A percentile compares a stretch with the other conserved stretches of the same genome.
These are phyloP conservation scores for Amanita muscaria DNA, from an alignment of 768 basidiomycete genomes.

Conservation along the genomic window DNA sequence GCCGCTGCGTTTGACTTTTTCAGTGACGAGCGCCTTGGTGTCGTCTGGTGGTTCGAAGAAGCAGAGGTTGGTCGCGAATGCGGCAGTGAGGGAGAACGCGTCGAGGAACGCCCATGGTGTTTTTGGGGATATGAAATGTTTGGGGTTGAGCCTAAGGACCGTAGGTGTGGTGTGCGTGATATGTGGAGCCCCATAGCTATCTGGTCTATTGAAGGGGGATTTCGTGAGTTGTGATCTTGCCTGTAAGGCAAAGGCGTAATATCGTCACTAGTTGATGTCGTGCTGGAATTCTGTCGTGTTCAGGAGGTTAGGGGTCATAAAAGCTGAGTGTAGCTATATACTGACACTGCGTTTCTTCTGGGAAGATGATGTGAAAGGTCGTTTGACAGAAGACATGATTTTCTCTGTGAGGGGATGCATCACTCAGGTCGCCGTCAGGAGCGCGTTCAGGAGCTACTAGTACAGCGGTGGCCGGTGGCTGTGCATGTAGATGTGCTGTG, in stretches of 20 bases:
- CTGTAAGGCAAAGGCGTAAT: slow-evolving; percentile 13
- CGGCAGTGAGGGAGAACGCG: slow-evolving; percentile 17
- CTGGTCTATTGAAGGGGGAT: slow-evolving; percentile 45
- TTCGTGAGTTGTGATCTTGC: slow-evolving; percentile 21
- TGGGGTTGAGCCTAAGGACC: slow-evolving; percentile 27
- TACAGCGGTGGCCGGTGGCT: slow-evolving; percentile 1
- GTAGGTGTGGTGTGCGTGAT: slow-evolving; percentile 67
- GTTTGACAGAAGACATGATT: slow-evolving; percentile 7
- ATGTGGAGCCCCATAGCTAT: slow-evolving; percentile 77
- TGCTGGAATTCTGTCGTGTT: neutral
- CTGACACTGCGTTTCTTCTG: slow-evolving; percentile 17
- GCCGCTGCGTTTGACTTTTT: slow-evolving; percentile 40
- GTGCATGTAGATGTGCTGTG: neutral
- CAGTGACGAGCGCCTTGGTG: slow-evolving; percentile 56
- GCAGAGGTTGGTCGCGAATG: slow-evolving; percentile 14
- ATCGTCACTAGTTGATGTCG: slow-evolving; percentile 15
- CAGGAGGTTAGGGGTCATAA: neutral
- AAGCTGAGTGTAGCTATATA: neutral
- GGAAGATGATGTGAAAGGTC: slow-evolving; percentile 6
- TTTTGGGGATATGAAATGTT: slow-evolving; percentile 9
- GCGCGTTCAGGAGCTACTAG: too few species aligned
- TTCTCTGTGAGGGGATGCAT: slow-evolving; percentile 5
- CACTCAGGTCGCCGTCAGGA: too few species aligned
- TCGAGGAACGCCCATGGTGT: neutral
- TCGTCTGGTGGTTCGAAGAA: slow-evolving; percentile 37